phyloP scores from a whole-genome alignment of 2,329 filamentous ascomycete genomes.

The Cryphonectria japonica region DNA sequence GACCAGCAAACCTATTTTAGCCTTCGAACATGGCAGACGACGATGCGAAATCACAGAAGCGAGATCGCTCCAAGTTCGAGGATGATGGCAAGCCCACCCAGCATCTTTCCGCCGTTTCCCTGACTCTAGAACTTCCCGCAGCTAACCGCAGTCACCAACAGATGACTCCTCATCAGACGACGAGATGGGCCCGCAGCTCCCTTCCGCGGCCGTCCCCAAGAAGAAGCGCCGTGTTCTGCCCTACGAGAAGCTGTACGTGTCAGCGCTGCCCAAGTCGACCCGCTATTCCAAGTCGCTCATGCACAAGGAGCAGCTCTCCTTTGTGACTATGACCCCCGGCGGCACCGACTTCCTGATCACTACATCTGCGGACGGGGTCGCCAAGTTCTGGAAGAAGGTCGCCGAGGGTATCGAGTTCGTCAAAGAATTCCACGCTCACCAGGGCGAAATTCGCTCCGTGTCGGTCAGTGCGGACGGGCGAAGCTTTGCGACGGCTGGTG shows the following conservation, averaged over 20 bases:
- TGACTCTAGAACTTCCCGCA: neutral
- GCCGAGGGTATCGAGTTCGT: slow-evolving; percentile 92
- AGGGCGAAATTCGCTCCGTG: slow-evolving; percentile 80
- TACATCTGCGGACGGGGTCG: slow-evolving; percentile 89
- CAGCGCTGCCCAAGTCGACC: slow-evolving; percentile 77
- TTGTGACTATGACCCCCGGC: slow-evolving; percentile 82
- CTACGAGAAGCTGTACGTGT: slow-evolving; percentile 93
- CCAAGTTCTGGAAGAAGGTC: slow-evolving; percentile 99
- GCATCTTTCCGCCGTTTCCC: neutral
- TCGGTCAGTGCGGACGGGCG: slow-evolving; percentile 87
- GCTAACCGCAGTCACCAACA: slow-evolving; percentile 34
- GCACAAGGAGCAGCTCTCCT: slow-evolving; percentile 95
- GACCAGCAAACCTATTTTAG: neutral
- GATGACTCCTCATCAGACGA: slow-evolving; percentile 77
- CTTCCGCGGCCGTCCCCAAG: slow-evolving; percentile 76
- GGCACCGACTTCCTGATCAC: slow-evolving; percentile 95
- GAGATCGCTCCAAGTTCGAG: slow-evolving; percentile 61
- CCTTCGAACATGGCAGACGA: slow-evolving; percentile 39
- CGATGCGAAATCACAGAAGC: slow-evolving; percentile 51
- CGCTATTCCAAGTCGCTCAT: slow-evolving; percentile 96
- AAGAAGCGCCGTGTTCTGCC: slow-evolving; percentile 91
- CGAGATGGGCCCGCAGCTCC: slow-evolving; percentile 91
- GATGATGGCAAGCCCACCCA: slow-evolving; percentile 42
- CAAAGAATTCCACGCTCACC: slow-evolving; percentile 94
- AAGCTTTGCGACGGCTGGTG: slow-evolving; percentile 88